Conservation (phyloP, 2,329 filamentous ascomycete genomes). For the Didymella lethalis region DNA sequence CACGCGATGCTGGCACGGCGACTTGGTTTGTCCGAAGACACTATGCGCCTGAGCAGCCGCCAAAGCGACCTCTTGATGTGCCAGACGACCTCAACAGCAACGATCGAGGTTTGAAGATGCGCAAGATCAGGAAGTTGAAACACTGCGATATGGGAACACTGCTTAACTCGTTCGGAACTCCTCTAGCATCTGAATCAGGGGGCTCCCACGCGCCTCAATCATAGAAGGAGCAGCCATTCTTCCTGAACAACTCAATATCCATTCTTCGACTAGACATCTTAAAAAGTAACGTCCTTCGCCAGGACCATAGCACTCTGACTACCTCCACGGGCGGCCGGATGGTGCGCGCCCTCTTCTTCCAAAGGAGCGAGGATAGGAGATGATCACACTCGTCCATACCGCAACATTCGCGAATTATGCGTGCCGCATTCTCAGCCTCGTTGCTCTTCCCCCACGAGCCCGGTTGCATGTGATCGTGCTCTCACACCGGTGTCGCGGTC, state of each 20-base stretch:
- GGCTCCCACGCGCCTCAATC: not conserved
- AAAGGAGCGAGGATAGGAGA: constrained; percentile 20
- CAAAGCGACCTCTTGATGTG: not conserved
- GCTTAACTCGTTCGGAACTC: constrained; percentile 20
- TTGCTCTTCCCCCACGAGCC: constrained; percentile 1
- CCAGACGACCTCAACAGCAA: no score
- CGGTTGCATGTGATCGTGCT: constrained; percentile 5
- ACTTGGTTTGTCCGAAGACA: constrained; percentile 6
- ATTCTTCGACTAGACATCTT: not conserved
- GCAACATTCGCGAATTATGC: not conserved
- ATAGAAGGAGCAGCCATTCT: not conserved
- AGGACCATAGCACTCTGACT: not conserved
- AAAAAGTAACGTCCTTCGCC: not conserved
- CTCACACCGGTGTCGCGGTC: not conserved
- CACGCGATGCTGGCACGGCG: not conserved
- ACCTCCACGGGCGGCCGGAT: not conserved
- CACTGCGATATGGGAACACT: constrained; percentile 25
- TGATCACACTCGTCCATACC: constrained; percentile 2
- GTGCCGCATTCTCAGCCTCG: constrained; percentile 2
- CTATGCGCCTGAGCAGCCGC: not conserved
- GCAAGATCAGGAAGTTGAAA: constrained; percentile 24
- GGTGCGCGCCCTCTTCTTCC: not conserved
- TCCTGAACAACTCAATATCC: not conserved
- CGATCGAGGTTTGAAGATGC: constrained; percentile 19
- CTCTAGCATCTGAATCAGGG: not conserved